phyloP scores from a whole-genome alignment of 2,329 filamentous ascomycete genomes.

The Rhexocercosporidium sp. region DNA sequence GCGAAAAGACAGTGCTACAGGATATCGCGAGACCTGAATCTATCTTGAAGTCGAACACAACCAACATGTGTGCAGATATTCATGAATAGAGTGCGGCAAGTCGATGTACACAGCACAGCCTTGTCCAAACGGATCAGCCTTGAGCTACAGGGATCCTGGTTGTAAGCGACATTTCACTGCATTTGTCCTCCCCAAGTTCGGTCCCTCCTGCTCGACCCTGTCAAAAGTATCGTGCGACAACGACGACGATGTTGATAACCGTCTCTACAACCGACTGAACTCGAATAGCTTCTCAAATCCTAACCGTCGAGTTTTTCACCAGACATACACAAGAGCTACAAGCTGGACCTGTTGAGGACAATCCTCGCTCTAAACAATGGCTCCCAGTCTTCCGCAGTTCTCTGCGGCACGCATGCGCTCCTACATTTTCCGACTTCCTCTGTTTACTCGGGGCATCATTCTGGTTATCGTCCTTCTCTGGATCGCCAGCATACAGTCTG shows the following conservation, averaged over 20 bases:
- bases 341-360: not conserved
- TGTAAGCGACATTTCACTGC: slow-evolving; percentile 6
- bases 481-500: slow-evolving; percentile 69
- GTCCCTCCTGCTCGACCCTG: not conserved
- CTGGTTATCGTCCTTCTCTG: slow-evolving; percentile 71
- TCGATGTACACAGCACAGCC: not conserved
- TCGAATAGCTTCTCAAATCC: not conserved
- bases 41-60: too few relatives aligned
- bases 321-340: not conserved
- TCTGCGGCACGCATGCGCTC: slow-evolving; percentile 77
- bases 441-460: slow-evolving; percentile 79
- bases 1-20: too few relatives aligned
- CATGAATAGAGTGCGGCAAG: too few relatives aligned
- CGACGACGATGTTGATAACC: slow-evolving; percentile 18
- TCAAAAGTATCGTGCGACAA: slow-evolving; percentile 13
- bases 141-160: slow-evolving; percentile 12
- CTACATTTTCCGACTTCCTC: slow-evolving; percentile 82
- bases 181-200: not conserved
- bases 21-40: too few relatives aligned
- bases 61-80: too few relatives aligned
- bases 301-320: not conserved
- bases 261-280: slow-evolving; percentile 12
- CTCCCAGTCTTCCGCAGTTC: slow-evolving; percentile 53
- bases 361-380: slow-evolving; percentile 28
- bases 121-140: slow-evolving; percentile 21